Conservation (phyloP, 75 land plant species). For the Sequoia sempervirens region DNA sequence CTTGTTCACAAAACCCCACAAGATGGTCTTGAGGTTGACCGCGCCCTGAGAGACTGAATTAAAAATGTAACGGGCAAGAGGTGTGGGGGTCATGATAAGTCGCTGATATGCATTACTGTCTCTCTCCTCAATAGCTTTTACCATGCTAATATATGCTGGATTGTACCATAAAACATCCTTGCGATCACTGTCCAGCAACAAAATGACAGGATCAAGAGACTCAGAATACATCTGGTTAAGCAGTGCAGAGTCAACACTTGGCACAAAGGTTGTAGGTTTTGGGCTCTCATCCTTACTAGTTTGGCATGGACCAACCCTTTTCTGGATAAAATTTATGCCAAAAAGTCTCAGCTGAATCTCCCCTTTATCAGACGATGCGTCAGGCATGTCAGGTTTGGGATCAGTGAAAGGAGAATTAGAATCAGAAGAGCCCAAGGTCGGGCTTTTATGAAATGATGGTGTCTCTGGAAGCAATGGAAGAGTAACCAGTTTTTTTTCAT, state of each 20-base stretch:
- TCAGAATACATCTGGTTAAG: background rate
- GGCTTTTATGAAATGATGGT: conserved; percentile 3
- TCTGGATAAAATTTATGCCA: background rate
- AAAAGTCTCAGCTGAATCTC: conserved; percentile 1
- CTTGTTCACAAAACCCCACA: conserved; percentile 41
- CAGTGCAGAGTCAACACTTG: background rate
- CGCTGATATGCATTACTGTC: background rate
- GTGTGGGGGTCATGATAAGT: background rate
- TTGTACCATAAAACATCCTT: conserved; percentile 10
- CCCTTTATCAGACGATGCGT: background rate
- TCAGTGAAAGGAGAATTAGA: background rate
- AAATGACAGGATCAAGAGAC: background rate
- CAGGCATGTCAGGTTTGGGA: background rate
- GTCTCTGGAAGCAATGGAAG: conserved; percentile 18
- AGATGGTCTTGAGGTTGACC: conserved; percentile 11
- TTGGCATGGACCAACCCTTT: background rate
- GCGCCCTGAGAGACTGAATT: background rate
- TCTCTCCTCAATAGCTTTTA: background rate
- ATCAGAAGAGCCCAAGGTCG: background rate
- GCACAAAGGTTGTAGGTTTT: background rate
- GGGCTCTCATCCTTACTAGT: background rate
- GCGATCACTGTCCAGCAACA: background rate
- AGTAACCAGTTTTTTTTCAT: conserved; percentile 12
- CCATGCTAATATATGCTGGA: conserved; percentile 2
- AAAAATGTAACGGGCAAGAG: background rate